phyloP scores from a whole-genome alignment of 148 eudicot genomes.

The Chenopodium formosanum region DNA sequence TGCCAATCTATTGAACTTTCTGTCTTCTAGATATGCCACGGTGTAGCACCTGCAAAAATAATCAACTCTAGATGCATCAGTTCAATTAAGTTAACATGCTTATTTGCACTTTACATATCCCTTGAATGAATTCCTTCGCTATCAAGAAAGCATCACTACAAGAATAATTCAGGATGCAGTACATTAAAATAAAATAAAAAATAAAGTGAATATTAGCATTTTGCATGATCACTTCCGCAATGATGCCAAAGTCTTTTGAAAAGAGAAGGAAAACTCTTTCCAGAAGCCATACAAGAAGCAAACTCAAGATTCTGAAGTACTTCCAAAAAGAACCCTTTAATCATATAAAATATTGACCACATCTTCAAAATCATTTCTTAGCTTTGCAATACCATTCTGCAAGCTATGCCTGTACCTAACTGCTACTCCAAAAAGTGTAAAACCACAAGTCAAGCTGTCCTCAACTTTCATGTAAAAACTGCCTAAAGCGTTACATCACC shows the following conservation, averaged over 20 bases:
- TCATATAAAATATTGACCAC: not conserved
- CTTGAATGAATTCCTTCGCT: not conserved
- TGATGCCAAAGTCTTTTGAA: not conserved
- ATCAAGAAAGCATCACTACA: not conserved
- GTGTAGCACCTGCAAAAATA: conserved; percentile 64
- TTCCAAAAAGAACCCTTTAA: too few relatives aligned
- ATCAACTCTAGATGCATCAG: not conserved
- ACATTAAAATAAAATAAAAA: not conserved
- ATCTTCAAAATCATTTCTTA: not conserved
- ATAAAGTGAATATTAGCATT: not conserved
- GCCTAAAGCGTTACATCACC: too few relatives aligned
- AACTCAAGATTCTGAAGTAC: not conserved
- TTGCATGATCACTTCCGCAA: not conserved
- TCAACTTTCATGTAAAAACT: not conserved
- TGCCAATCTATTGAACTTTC: conserved; percentile 66
- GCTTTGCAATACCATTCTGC: too few relatives aligned
- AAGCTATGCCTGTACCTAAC: not conserved
- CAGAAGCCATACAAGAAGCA: not conserved
- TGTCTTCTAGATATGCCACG: conserved; percentile 81
- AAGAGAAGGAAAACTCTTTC: not conserved
- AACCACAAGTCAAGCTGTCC: not conserved
- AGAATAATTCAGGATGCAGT: not conserved
- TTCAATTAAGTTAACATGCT: not conserved
- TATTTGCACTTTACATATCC: not conserved
- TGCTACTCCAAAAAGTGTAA: not conserved